Evolutionary conservation across 805 yeast species (phyloP).

Genomic region (Yamadazyma laniorum): DNA sequence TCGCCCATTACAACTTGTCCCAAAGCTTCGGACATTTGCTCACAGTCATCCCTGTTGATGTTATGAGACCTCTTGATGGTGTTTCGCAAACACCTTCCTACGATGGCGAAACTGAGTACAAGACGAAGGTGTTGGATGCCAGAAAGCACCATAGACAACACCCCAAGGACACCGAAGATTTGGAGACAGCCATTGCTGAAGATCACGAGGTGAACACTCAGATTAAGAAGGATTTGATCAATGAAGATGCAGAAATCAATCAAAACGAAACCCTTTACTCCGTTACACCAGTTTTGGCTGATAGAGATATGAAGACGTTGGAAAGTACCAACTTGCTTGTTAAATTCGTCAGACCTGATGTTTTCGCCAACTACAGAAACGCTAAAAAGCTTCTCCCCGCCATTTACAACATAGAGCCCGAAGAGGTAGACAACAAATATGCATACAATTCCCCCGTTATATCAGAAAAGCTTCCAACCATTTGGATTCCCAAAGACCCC

Average conservation of each 20-base stretch:
- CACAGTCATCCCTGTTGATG: constrained; percentile 60
- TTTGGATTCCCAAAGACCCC: constrained; percentile 92
- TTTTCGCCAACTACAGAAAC: constrained; percentile 46
- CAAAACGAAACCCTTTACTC: constrained; percentile 12
- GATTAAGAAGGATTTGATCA: constrained; percentile 20
- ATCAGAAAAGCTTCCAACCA: constrained; percentile 61
- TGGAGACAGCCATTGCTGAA: constrained; percentile 15
- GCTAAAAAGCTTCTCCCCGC: constrained; percentile 36
- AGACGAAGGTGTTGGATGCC: constrained; percentile 27
- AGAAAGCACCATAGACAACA: background rate
- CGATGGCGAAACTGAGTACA: constrained; percentile 32
- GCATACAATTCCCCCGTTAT: constrained; percentile 81
- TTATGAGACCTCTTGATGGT: constrained; percentile 78
- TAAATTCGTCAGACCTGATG: constrained; percentile 58
- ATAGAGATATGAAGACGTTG: constrained; percentile 49
- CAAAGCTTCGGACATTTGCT: constrained; percentile 65
- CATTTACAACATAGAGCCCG: constrained; percentile 33
- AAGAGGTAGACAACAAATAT: constrained; percentile 45
- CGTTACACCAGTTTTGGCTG: constrained; percentile 63
- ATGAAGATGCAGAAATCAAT: constrained; percentile 13
- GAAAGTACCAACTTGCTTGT: constrained; percentile 43
- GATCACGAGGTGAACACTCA: constrained; percentile 18
- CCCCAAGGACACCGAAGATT: constrained; percentile 1
- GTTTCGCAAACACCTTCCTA: constrained; percentile 60
- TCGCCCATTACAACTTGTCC: constrained; percentile 64